phyloP scores from a whole-genome alignment of 2,329 filamentous ascomycete genomes.

The Trichoderma arundinaceum region DNA sequence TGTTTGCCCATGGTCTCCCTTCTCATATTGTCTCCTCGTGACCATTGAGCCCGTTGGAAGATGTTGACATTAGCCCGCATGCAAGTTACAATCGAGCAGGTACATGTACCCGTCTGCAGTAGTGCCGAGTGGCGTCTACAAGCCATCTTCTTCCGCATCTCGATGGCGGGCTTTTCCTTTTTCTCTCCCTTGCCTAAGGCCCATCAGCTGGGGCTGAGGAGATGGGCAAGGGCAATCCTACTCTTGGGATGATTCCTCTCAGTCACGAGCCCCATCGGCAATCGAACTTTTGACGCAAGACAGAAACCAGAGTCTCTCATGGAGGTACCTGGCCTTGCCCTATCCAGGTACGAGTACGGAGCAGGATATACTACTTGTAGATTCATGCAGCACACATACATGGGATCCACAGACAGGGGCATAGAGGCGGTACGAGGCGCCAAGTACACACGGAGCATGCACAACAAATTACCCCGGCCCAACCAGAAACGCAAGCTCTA shows the following conservation, averaged over 20 bases:
- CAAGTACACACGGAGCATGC: slow-evolving; percentile 15
- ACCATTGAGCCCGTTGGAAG: not conserved
- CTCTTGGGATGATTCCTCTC: not conserved
- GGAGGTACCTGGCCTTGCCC: slow-evolving; percentile 14
- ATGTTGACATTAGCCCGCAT: not conserved
- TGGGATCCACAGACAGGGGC: slow-evolving; percentile 18
- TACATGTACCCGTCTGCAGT: not conserved
- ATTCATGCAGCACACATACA: slow-evolving; percentile 20
- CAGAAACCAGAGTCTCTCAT: slow-evolving; percentile 2
- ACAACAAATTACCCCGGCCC: slow-evolving; percentile 18
- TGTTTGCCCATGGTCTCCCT: slow-evolving; percentile 6
- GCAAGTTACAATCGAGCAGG: not conserved
- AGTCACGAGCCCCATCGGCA: slow-evolving; percentile 24
- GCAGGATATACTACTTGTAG: not conserved
- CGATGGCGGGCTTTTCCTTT: slow-evolving; percentile 2
- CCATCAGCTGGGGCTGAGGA: slow-evolving; percentile 26
- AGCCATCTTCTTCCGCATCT: not conserved
- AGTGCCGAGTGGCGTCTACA: not conserved
- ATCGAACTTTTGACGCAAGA: slow-evolving; percentile 23
- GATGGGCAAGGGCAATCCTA: slow-evolving; percentile 15
- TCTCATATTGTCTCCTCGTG: slow-evolving; percentile 7
- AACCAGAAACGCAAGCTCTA: slow-evolving; percentile 19
- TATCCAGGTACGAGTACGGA: slow-evolving; percentile 6
- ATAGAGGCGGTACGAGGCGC: slow-evolving; percentile 15
- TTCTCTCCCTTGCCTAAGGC: slow-evolving; percentile 13